These are phyloP conservation scores for Sphagnum fallax DNA, from an alignment of 228 moss, liverwort and hornwort genomes.

Conservation along the genomic window DNA sequence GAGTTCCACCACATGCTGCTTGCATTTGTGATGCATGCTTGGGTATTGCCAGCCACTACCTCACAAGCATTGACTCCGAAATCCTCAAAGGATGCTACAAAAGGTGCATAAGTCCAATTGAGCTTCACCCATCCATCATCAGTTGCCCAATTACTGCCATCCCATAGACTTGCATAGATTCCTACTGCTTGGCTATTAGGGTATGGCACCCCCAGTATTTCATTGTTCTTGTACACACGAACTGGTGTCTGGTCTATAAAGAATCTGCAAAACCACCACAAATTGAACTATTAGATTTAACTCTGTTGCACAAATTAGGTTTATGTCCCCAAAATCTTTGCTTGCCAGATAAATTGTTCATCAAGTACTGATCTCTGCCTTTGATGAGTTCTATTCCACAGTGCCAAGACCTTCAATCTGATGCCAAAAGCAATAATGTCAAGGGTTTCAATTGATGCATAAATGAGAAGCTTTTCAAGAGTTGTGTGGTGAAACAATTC, in stretches of 20 bases:
- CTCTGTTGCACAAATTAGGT: too few species aligned
- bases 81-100: slow-evolving; percentile 26
- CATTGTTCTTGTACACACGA: slow-evolving; percentile 39
- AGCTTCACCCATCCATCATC: slow-evolving; percentile 24
- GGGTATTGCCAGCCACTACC: not conserved
- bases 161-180: slow-evolving; percentile 41
- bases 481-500: too few species aligned
- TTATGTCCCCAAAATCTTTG: too few species aligned
- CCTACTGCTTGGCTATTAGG: slow-evolving; percentile 28
- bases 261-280: slow-evolving; percentile 15
- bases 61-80: slow-evolving; percentile 40
- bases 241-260: slow-evolving; percentile 35
- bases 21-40: not conserved
- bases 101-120: slow-evolving; percentile 32
- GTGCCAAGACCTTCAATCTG: too few species aligned
- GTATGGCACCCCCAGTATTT: slow-evolving; percentile 20
- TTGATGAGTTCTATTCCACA: too few species aligned
- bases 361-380: too few species aligned
- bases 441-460: too few species aligned
- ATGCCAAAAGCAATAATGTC: too few species aligned
- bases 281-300: too few species aligned
- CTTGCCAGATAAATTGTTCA: too few species aligned
- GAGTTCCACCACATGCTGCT: slow-evolving; percentile 58
- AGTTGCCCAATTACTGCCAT: slow-evolving; percentile 42
- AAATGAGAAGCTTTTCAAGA: too few species aligned